Evolutionary conservation across 176 grass and related monocot species (phyloP), one percentile per base, ranked within the genome.

Genomic region (Juncus effusus): DNA sequence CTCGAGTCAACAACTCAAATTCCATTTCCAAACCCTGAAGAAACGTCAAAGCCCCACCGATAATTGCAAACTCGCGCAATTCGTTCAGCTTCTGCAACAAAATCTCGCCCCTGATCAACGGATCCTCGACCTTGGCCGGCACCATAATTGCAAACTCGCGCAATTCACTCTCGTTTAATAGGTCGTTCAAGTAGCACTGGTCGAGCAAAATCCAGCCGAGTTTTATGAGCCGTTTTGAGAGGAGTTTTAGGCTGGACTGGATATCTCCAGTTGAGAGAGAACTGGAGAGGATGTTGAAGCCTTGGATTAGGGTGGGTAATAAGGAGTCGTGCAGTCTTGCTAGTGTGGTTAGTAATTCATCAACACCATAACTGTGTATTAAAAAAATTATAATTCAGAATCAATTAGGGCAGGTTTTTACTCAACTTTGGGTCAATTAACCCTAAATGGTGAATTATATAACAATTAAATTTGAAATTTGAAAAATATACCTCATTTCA

Each of bases 201-300:
- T 92, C 74, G 51, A 97, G 75, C 73, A 97, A 89, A 91, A 79
- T 76, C 93, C 93, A 92, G 55, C 93, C 82, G 51, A 92, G 91
- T 60, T 61, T 91, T 28, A 86, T 66, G 55, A 77, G 76, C 84
- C 93, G 82, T 61, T 79, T 85, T 59, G 93, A 97, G 55, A 97
- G 76, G 77, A 97, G 83, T 82, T 76, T 92, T 80, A 92, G 66
- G 58, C 88, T 80, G 61, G 88, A 78, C 83, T 81, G 54, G 49
- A 85, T 56, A 61, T 86, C 83, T 72, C 13, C 56, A 63, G 83
- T 70, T 10, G 13, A 61, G 13, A 62, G 41, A 37, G 77, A 69
- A 68, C 68, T 77, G 54, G 77, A 84, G 66, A 86, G 72, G 70
- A 76, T 60, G 74, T 84, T 77, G 59, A 96, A 84, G 16, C 82